phyloP scores from a whole-genome alignment of 495 filamentous ascomycete genomes.

The Evernia prunastri region DNA sequence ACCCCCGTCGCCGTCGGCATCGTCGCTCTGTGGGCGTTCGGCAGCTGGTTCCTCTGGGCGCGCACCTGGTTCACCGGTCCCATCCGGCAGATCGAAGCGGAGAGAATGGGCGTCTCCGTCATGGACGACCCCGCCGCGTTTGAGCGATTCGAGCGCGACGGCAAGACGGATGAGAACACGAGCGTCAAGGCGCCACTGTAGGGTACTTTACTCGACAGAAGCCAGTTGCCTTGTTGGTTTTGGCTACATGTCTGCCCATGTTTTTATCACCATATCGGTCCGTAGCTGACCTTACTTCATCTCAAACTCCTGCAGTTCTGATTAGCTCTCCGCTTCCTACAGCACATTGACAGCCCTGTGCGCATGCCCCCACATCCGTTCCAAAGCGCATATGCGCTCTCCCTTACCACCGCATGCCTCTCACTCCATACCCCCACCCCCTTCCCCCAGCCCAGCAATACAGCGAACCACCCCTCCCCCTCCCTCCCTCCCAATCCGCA shows the following conservation, averaged over 20 bases:
- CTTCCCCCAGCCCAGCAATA: too few species aligned
- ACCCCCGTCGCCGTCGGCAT: constrained; percentile 60
- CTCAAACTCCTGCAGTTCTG: neutral
- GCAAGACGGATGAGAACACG: neutral
- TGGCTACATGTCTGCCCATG: neutral
- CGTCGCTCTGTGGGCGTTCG: constrained; percentile 41
- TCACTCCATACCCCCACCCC: too few species aligned
- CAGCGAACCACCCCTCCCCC: too few species aligned
- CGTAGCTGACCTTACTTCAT: neutral
- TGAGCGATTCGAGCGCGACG: neutral
- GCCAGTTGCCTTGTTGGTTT: neutral
- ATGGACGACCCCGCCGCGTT: constrained; percentile 26
- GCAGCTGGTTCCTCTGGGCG: constrained; percentile 45
- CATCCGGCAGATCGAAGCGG: constrained; percentile 46
- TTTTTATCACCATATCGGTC: neutral
- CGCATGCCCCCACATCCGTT: too few species aligned
- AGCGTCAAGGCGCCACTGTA: neutral
- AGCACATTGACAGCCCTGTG: too few species aligned
- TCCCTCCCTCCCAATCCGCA: too few species aligned
- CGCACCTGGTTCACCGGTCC: constrained; percentile 54
- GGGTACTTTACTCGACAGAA: neutral
- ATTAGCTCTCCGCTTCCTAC: too few species aligned
- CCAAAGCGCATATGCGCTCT: too few species aligned
- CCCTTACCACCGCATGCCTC: too few species aligned
- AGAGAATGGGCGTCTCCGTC: constrained; percentile 42